Evolutionary conservation across 192 early-diverging fungal genomes (phyloP).

Genomic region (Coemansia sp.): DNA sequence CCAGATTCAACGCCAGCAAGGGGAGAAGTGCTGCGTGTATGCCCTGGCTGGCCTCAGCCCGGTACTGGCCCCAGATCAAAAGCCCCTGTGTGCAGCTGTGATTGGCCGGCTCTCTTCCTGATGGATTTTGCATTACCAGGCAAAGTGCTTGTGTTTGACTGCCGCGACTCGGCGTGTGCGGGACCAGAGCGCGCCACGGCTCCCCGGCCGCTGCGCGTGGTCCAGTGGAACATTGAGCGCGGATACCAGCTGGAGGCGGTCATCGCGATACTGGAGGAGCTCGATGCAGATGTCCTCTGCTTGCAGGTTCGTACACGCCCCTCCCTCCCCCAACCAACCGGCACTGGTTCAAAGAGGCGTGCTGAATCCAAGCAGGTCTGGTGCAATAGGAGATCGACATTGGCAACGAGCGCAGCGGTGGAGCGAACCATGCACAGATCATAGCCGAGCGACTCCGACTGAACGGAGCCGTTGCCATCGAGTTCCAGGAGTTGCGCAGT

Average conservation of each 20-base stretch:
- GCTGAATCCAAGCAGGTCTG: no score
- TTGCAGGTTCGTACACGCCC: constrained; percentile 51
- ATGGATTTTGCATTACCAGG: constrained; percentile 44
- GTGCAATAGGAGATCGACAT: constrained; percentile 63
- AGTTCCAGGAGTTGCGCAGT: constrained; percentile 68
- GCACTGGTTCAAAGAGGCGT: no score
- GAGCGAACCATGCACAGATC: constrained; percentile 55
- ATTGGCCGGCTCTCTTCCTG: no score
- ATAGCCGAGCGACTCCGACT: constrained; percentile 55
- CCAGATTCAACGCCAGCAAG: no score
- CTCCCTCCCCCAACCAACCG: no score
- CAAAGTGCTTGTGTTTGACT: constrained; percentile 31
- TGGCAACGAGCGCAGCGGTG: constrained; percentile 60
- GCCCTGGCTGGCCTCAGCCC: no score
- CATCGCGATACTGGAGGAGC: constrained; percentile 44
- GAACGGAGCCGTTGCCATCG: constrained; percentile 63
- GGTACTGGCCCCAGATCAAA: no score
- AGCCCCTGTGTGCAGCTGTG: no score
- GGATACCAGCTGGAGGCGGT: constrained; percentile 65
- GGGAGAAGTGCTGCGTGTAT: no score
- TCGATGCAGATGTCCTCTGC: constrained; percentile 66
- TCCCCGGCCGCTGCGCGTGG: constrained; percentile 50
- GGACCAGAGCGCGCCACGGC: constrained; percentile 2
- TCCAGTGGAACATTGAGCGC: constrained; percentile 83
- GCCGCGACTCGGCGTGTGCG: constrained; percentile 2